A percentile compares a stretch with the other conserved stretches of the same genome.
Conservation (phyloP, 2,329 filamentous ascomycete species). For the Epichloe aotearoae region DNA sequence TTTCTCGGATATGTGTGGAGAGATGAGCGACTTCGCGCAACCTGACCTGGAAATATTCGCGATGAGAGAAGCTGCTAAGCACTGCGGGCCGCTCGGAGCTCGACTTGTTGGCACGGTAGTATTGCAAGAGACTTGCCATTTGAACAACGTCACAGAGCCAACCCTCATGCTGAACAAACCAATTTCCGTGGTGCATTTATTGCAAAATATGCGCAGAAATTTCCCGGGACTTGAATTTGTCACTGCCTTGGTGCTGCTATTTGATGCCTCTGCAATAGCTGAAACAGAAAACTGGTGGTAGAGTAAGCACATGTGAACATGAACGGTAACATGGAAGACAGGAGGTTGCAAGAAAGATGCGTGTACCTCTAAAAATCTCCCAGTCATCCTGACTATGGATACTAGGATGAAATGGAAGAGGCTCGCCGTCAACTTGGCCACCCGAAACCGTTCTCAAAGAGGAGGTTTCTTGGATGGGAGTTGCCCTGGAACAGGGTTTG, state of each 20-base stretch:
- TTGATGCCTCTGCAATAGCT: slow-evolving; percentile 16
- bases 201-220: slow-evolving; percentile 31
- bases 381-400: slow-evolving; percentile 34
- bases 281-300: slow-evolving; percentile 25
- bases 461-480: slow-evolving; percentile 23
- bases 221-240: slow-evolving; percentile 12
- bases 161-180: slow-evolving; percentile 34
- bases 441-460: slow-evolving; percentile 28
- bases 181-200: slow-evolving; percentile 29
- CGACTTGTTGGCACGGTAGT: slow-evolving; percentile 14
- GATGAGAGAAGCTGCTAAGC: slow-evolving; percentile 38
- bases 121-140: slow-evolving; percentile 40
- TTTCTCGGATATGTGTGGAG: slow-evolving; percentile 17
- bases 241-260: slow-evolving; percentile 16
- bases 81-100: slow-evolving; percentile 32
- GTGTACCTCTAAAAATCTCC: slow-evolving; percentile 41
- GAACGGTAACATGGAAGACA: not conserved
- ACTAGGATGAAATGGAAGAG: slow-evolving; percentile 31
- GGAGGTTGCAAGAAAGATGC: not conserved
- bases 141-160: slow-evolving; percentile 37
- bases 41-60: slow-evolving; percentile 42
- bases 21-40: slow-evolving; percentile 41
- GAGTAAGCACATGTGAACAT: slow-evolving; percentile 11
- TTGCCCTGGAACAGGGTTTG: slow-evolving; percentile 14
- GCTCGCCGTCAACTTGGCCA: slow-evolving; percentile 15